Evolutionary conservation across 169 alveolate genomes (phyloP).

Genomic region (Ichthyophthirius multifiliis): DNA sequence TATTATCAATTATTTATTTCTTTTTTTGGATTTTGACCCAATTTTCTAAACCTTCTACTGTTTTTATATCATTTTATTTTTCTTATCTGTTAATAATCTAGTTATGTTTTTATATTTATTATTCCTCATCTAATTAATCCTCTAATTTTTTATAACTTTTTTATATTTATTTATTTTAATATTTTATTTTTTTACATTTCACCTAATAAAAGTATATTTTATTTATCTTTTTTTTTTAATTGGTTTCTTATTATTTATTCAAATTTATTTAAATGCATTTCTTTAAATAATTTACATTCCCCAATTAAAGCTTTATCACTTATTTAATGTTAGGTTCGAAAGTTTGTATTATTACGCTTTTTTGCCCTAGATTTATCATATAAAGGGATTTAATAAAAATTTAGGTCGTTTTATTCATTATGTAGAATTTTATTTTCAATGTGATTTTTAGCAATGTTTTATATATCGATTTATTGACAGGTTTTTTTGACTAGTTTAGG

Average conservation of each 20-base stretch:
- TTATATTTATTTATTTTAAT: no score
- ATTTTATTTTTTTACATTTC: not conserved
- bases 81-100: not conserved
- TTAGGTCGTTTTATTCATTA: not conserved
- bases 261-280: not conserved
- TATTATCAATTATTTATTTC: not conserved
- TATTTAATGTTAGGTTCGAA: not conserved
- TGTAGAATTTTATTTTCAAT: not conserved
- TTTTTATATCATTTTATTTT: not conserved
- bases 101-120: not conserved
- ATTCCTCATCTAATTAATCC: not conserved
- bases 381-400: not conserved
- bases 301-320: not conserved
- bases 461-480: no score
- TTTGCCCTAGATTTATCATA: conserved; percentile 1
- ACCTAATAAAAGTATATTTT: not conserved
- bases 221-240: not conserved
- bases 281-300: not conserved
- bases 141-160: not conserved
- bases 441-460: not conserved
- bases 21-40: not conserved
- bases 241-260: not conserved
- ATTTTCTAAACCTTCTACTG: not conserved
- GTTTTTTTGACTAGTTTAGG: no score
- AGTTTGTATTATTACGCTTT: not conserved